A percentile compares a stretch with the other conserved stretches of the same genome.
Evolutionary conservation across 2,329 filamentous ascomycete species (phyloP).

Genomic region (Diaporthe caulivora): DNA sequence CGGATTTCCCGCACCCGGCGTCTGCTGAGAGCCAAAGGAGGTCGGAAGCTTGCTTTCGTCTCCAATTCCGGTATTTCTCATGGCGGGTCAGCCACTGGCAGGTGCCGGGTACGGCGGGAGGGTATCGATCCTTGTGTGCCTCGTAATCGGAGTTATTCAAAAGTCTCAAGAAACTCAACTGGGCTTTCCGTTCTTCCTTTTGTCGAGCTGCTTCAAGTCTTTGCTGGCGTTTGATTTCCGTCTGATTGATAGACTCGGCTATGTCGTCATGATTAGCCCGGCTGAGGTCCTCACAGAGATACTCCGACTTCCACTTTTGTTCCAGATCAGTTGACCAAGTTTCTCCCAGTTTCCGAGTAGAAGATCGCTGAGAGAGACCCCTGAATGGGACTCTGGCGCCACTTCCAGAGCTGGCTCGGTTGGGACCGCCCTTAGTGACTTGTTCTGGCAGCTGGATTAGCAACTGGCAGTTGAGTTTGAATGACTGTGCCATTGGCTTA

Average conservation of each 20-base stretch:
- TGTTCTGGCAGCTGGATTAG: background rate
- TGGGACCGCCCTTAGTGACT: background rate
- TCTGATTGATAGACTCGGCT: slow-evolving; percentile 15
- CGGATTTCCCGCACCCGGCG: slow-evolving; percentile 41
- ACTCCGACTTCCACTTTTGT: background rate
- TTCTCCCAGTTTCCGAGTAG: background rate
- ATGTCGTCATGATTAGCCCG: slow-evolving; percentile 3
- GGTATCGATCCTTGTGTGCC: slow-evolving; percentile 38
- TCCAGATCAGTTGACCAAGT: background rate
- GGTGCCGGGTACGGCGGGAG: slow-evolving; percentile 37
- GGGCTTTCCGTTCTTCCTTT: slow-evolving; percentile 19
- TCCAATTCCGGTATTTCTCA: slow-evolving; percentile 27
- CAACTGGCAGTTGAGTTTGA: background rate
- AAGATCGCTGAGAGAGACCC: background rate
- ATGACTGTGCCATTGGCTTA: background rate
- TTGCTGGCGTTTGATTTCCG: slow-evolving; percentile 8
- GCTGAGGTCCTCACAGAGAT: background rate
- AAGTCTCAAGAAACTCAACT: background rate
- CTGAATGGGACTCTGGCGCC: background rate
- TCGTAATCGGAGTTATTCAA: slow-evolving; percentile 31
- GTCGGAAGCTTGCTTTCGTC: slow-evolving; percentile 12
- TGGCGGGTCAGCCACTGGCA: slow-evolving; percentile 40
- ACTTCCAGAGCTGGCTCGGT: background rate
- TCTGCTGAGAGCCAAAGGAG: slow-evolving; percentile 41
- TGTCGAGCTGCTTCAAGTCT: slow-evolving; percentile 2